Evolutionary conservation across 2,329 filamentous ascomycete species (phyloP), one percentile per base, ranked within the genome.

Genomic region (Paracamarosporium sp.): DNA sequence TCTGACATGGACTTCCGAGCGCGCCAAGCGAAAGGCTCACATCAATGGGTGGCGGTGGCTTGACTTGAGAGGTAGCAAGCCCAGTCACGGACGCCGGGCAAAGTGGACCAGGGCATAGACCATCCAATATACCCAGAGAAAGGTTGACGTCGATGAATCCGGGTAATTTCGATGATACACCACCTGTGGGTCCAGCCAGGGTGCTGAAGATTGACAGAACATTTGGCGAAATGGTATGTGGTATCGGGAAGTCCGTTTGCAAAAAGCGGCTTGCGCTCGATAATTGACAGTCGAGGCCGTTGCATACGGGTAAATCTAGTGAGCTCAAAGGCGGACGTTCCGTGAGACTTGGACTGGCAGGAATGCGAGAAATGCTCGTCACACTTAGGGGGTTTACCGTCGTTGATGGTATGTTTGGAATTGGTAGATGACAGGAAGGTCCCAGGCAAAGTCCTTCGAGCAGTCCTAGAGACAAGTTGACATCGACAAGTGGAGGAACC

Each of bases 71-170:
- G 2, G 28, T 31, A n/a, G 27, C 5, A 48, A 28, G 15, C 12
- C 5, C 27, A 12, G 45, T 30, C 2, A n/a, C 30, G 12, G 36
- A 52, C 27, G 36, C 5, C 2, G 24, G 40, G 25, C 50, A 52
- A 12, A 27, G 8, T 36, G 36, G 30, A 3, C 52, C 52, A 13
- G 31, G 43, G 45, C 52, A 54, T 17, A 55, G 15, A 6, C 45
- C 45, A n/a, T 13, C 20, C 15, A 55, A 44, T 9, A 51, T 38
- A 5, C 38, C 46, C 5, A 56, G 17, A n/a, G 53, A 56, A 33
- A 56, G 22, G 13, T 44, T 43, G 28, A 47, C 1, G 13, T 47
- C 44, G 17, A 45, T 4, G 2, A 45, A 24, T 2, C 36, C 36
- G 25, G 50, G 40, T 31, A 15, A 30, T 15, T 30, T 43, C 2